Conservation (phyloP, 1,284 basidiomycete species). For the Cutaneotrichosporon sp. region DNA sequence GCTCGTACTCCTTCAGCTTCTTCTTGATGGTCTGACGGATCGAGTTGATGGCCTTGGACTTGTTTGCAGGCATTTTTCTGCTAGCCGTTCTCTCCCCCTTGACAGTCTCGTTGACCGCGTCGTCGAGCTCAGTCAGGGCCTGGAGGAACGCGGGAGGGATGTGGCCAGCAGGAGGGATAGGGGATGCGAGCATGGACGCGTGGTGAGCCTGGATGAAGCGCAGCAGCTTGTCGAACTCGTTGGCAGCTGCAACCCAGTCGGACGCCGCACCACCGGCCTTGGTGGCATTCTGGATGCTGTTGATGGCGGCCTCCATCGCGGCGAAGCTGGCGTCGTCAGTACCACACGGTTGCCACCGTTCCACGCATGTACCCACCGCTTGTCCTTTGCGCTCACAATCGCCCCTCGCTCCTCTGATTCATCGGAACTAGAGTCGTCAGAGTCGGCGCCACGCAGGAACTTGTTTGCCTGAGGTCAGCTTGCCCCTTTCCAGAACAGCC, state of each 20-base stretch:
- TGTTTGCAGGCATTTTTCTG: constrained; percentile 96
- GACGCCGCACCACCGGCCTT: constrained; percentile 58
- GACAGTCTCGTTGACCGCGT: constrained; percentile 66
- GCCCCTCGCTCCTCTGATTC: constrained; percentile 45
- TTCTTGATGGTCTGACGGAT: constrained; percentile 98
- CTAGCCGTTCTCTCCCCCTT: constrained; percentile 78
- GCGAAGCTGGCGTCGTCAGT: constrained; percentile 35
- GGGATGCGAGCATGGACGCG: constrained; percentile 49
- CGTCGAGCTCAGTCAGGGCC: constrained; percentile 71
- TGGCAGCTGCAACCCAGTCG: constrained; percentile 91
- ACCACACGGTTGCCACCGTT: background rate
- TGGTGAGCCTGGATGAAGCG: constrained; percentile 87
- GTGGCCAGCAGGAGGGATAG: constrained; percentile 66
- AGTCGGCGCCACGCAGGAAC: constrained; percentile 45
- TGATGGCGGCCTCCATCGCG: constrained; percentile 61
- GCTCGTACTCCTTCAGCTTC: constrained; percentile 81
- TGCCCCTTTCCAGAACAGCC: too few relatives aligned
- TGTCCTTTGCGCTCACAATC: constrained; percentile 50
- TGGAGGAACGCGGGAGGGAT: constrained; percentile 84
- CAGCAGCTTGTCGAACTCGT: constrained; percentile 91
- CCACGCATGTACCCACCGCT: constrained; percentile 31
- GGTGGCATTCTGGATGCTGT: constrained; percentile 86
- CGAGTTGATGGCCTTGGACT: constrained; percentile 88
- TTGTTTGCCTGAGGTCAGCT: constrained; percentile 28
- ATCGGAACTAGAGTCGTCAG: constrained; percentile 42